A percentile compares a stretch with the other conserved stretches of the same genome.
phyloP scores from a whole-genome alignment of 1,284 basidiomycete genomes.

The Trametes polyzona region DNA sequence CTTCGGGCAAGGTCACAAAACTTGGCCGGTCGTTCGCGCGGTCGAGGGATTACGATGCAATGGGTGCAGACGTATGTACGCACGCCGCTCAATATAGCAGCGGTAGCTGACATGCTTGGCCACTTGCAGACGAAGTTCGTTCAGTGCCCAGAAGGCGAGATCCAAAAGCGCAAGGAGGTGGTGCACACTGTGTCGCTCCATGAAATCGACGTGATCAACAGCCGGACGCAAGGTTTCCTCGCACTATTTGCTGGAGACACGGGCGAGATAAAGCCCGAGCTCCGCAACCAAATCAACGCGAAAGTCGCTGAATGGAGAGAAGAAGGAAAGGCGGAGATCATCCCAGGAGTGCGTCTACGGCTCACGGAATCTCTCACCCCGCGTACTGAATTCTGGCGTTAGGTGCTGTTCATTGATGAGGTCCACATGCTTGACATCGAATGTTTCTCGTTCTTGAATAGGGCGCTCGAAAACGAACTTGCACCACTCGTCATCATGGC shows the following conservation, averaged over 20 bases:
- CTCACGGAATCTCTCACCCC: not conserved
- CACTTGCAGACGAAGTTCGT: slow-evolving; percentile 90
- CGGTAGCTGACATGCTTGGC: not conserved
- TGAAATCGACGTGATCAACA: slow-evolving; percentile 99
- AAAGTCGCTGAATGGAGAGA: slow-evolving; percentile 99
- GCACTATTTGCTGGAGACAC: slow-evolving; percentile 88
- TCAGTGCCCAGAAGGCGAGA: slow-evolving; percentile 96
- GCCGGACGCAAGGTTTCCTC: slow-evolving; percentile 91
- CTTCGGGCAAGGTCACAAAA: slow-evolving; percentile 96
- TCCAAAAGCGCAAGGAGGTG: slow-evolving; percentile 96
- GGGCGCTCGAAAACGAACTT: slow-evolving; percentile 92
- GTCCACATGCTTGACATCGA: slow-evolving; percentile 99
- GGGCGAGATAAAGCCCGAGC: slow-evolving; percentile 97
- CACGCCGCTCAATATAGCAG: not conserved
- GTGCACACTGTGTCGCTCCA: slow-evolving; percentile 97
- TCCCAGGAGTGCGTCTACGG: slow-evolving; percentile 84
- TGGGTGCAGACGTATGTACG: slow-evolving; percentile 90
- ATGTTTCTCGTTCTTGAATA: slow-evolving; percentile 98
- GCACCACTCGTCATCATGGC: slow-evolving; percentile 98
- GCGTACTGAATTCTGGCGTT: not conserved
- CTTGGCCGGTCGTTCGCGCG: slow-evolving; percentile 94
- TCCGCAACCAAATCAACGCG: slow-evolving; percentile 95
- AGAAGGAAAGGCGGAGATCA: slow-evolving; percentile 98
- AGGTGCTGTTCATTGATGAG: slow-evolving; percentile 93
- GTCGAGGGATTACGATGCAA: slow-evolving; percentile 97